Base-by-base conservation (phyloP, 768 basidiomycete genomes). In the Macrolepiota dolichaula region DNA sequence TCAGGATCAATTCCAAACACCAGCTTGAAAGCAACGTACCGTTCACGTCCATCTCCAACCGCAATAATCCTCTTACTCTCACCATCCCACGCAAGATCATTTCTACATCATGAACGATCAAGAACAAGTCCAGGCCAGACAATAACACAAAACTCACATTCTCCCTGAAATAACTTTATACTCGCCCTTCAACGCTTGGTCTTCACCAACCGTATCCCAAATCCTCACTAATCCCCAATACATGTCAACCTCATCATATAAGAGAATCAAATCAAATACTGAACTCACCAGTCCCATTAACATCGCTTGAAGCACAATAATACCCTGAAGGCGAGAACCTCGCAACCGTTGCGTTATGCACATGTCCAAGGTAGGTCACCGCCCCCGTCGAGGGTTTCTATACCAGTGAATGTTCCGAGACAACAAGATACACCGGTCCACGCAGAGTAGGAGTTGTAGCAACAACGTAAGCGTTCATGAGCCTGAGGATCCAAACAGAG, bases 31-130 rank as follows among this genome's bases (percentile, higher is more conserved):
- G 15, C 4, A 4, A 71, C 76, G 58, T 37, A 94, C 93, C 90
- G 93, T 68, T 95, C 96, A 62, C 87, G 82, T 37, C 95, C 95
- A 65, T 96, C 93, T 56, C 96, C 96, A 12, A 92, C 96, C 6
- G 89, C 92, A 52, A 98, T 91, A 60, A 98, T 90, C n/a, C 96
- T 84, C 72, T 97, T 96, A 69, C 91, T 93, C 73, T 98, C 96
- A 1, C 91, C 91, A 68, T 98, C 96, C 96, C 96, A 98, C 11
- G 89, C 89, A 22, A 98, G 83, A 74, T 98, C 96, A 66, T 95
- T 95, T 65, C 95, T 94, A 27, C 36, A 36, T 22, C 46, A 42
- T 2, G 11, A 29, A 32, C 11, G 25, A 50, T 42, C 40, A 38
- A 24, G 15, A 59, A 17, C 47, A 42, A 38, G 40, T 57, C 47